Evolutionary conservation across 2,329 filamentous ascomycete species (phyloP), one percentile per base, ranked within the genome.

Genomic region (Calonectria montana): DNA sequence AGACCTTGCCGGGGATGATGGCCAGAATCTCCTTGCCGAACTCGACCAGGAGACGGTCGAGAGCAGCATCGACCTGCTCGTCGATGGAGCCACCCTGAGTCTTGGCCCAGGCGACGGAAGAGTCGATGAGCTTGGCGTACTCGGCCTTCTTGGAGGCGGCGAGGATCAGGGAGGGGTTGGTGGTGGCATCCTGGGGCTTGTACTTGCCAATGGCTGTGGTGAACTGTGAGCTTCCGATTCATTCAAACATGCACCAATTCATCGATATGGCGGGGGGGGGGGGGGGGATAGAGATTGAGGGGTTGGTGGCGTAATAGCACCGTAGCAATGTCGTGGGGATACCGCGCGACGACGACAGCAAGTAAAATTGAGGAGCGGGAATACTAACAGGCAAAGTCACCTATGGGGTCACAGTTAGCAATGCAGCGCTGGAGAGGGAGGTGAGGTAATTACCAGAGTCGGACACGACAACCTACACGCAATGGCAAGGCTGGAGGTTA

Each of bases 171-270:
- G 97, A 98, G 73, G 97, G 97, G 92, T 99, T 99, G 89, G 97
- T 99, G 86, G 97, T 99, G 83, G 97, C 97, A 94, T 99, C 97
- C 91, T 99, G 96, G 77, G 97, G 97, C 92, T 98, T 97, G 93
- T 99, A 99, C 90, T 98, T 98, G 90, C 90, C 96, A 86, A 99
- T 99, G 86, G 96, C 96, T 92, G 87, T 85, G 71, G 16, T n/a
- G 16, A 48, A 25, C 62, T 23, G 77, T 83, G 21, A 82, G 81
- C 74, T 73, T 76, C 27, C 55, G 45, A 47, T 53, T 23, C 62
- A 50, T 57, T 25, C 61, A 64, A 29, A n/a, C 63, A 66, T 71
- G 43, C 62, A 73, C 73, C 66, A 76, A 72, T 25, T 66, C 63
- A 64, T 70, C 29, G 70, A 61, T 48, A 69, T 74, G 59, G 64